Evolutionary conservation across 768 basidiomycete genomes (phyloP), one percentile per base, ranked within the genome.

Genomic region (Cubamyces sp.): DNA sequence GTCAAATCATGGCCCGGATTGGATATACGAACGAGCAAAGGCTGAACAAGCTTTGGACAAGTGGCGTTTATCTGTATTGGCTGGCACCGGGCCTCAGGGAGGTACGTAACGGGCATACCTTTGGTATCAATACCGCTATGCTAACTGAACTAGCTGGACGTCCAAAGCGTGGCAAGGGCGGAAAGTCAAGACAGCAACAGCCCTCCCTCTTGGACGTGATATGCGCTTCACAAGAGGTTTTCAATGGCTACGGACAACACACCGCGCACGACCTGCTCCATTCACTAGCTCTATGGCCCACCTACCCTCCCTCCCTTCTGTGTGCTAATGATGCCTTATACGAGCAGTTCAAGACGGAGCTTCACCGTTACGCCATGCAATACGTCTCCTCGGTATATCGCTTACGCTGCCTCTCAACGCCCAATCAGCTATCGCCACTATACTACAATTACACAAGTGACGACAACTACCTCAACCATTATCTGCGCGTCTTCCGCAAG

Each of bases 181-280:
- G 43, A 3, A 9, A 19, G 12, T 21, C 19, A 23, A 11, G 11
- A 1, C 4, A 19, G 11, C 3, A 40, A 19, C 9, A 15, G 37
- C 9, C 12, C 4, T 34, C 54, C 5, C 11, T 46, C 7, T 21
- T 46, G 11, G 54, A 56, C 14, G 34, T n/a, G 5, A n/a, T 56
- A 12, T 37, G 28, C 30, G 4, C 23, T 0, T 1, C 7, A 3
- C 56, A 57, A 23, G 34, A 19, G 0, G 34, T 48, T 2, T 57
- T 57, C 45, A 57, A 57, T 19, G 56, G 56, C 3, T 48, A 41
- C 6, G 57, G 57, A 0, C 40, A 58, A 19, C 57, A 58, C 48
- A 58, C 57, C 3, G 23, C 48, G 3, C 34, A 50, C 19, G 57
- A 50, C 19, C 26, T 58, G 2, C 39, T 51, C 9, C 57, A 58